Evolutionary conservation across 768 basidiomycete species (phyloP), one percentile per base, ranked within the genome.

Genomic region (Suillus tomentosus): DNA sequence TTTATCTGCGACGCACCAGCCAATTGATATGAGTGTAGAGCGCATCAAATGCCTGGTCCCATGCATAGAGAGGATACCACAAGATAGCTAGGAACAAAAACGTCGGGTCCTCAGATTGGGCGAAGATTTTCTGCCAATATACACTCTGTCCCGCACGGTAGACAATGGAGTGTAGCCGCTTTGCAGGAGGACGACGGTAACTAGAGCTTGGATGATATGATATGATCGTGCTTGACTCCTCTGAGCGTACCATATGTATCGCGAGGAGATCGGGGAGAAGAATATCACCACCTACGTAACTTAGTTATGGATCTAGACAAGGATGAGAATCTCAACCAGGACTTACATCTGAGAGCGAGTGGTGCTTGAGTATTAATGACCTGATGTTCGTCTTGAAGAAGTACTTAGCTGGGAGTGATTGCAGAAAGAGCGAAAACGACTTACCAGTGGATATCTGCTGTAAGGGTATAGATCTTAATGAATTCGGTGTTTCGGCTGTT

Each of bases 11-110:
- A 74, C 81, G 55, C 69, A 86, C 85, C 73, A 88, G 73, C 62
- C 65, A 77, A 63, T 79, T 82, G 27, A 87, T 79, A 67, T 87
- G 83, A 11, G 68, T 66, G 62, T 85, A 86, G 42, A 87, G 68
- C 15, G 74, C 72, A 67, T 86, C 85, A 31, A 87, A 76, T 0
- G 84, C 74, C 70, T 88, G 84, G 57, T 87, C 87, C 85, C 87
- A 87, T 0, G 85, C 80, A 68, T 87, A 87, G 34, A 87, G 67
- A 0, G 84, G 81, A 62, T 86, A 85, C 87, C 86, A 87, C 27
- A 87, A 71, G 8, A 82, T 72, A 54, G 81, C 76, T 27, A 78
- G 71, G 22, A 77, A 72, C 11, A 77, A 60, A 22, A 78, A 71
- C 0, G 76, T 77, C 1, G 76, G 74, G 56, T 79, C 78, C 53